Evolutionary conservation across 805 yeast species (phyloP).

Genomic region (Starmera dryadoides): DNA sequence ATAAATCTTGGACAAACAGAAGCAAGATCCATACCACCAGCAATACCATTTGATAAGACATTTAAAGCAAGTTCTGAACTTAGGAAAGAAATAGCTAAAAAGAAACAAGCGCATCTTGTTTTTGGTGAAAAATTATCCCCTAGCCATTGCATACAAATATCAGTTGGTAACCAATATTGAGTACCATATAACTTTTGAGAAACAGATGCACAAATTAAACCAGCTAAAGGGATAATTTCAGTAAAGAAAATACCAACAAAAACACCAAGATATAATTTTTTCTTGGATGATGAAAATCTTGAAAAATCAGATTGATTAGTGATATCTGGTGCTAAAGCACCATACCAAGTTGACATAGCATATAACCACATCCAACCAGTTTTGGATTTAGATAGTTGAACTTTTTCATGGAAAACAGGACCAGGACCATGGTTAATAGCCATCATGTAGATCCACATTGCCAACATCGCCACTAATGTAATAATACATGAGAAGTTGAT

Average conservation of each 20-base stretch:
- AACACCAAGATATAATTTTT: conserved; percentile 23
- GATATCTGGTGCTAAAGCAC: conserved; percentile 31
- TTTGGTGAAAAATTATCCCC: conserved; percentile 24
- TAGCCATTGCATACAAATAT: conserved; percentile 32
- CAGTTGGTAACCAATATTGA: conserved; percentile 31
- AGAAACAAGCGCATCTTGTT: conserved; percentile 34
- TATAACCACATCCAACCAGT: conserved; percentile 35
- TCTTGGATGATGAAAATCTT: conserved; percentile 26
- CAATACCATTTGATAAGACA: conserved; percentile 28
- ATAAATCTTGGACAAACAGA: conserved; percentile 18
- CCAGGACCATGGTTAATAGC: conserved; percentile 29
- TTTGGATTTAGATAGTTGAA: conserved; percentile 18
- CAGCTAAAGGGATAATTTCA: conserved; percentile 33
- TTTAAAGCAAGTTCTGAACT: conserved; percentile 29
- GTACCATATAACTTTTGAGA: conserved; percentile 26
- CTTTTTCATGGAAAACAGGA: conserved; percentile 20
- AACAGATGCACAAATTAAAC: conserved; percentile 30
- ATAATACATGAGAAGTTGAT: conserved; percentile 29
- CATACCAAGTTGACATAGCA: conserved; percentile 32
- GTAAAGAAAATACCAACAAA: conserved; percentile 26
- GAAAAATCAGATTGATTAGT: conserved; percentile 34
- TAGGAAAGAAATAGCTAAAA: conserved; percentile 27
- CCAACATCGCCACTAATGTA: conserved; percentile 32
- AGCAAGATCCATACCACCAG: conserved; percentile 26
- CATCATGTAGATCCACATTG: conserved; percentile 29